Percentiles rank a stretch among this genome's conserved stretches.
These are phyloP conservation scores for Gentiana straminea DNA, from an alignment of 257 asterid species.

Conservation along the genomic window DNA sequence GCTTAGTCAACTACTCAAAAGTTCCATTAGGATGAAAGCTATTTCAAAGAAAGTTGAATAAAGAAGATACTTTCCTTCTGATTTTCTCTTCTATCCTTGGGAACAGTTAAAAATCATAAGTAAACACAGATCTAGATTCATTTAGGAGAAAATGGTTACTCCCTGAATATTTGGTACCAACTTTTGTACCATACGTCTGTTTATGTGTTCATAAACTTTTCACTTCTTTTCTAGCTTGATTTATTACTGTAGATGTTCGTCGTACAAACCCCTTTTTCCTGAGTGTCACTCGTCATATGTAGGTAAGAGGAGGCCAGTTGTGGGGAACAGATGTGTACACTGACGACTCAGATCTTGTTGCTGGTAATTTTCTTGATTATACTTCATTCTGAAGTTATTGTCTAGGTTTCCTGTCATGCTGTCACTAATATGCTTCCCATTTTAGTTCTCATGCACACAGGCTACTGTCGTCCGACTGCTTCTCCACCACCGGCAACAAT, in stretches of 20 bases:
- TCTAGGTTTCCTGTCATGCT: not conserved
- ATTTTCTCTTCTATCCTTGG: too few relatives aligned
- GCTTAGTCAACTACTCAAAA: not conserved
- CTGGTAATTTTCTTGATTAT: conserved; percentile 44
- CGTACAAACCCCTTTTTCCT: conserved; percentile 4
- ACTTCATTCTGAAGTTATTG: conserved; percentile 3
- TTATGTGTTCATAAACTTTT: too few relatives aligned
- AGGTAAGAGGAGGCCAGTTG: conserved; percentile 95
- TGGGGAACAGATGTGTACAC: conserved; percentile 99
- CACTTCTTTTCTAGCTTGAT: too few relatives aligned
- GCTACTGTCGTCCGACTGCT: conserved; percentile 89
- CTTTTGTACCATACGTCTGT: too few relatives aligned
- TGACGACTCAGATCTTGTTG: conserved; percentile 96
- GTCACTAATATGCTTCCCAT: conserved; percentile 26
- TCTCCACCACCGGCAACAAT: conserved; percentile 85
- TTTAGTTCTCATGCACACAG: conserved; percentile 96
- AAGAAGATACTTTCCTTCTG: too few relatives aligned
- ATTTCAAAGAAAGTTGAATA: not conserved
- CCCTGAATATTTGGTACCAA: too few relatives aligned
- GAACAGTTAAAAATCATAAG: too few relatives aligned
- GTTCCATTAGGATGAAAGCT: not conserved
- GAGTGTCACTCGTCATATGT: conserved; percentile 25
- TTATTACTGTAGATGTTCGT: too few relatives aligned
- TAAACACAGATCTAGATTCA: too few relatives aligned
- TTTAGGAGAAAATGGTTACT: too few relatives aligned